Conservation (phyloP, 345 rosid species). For the Eucalyptus guilfoylei region DNA sequence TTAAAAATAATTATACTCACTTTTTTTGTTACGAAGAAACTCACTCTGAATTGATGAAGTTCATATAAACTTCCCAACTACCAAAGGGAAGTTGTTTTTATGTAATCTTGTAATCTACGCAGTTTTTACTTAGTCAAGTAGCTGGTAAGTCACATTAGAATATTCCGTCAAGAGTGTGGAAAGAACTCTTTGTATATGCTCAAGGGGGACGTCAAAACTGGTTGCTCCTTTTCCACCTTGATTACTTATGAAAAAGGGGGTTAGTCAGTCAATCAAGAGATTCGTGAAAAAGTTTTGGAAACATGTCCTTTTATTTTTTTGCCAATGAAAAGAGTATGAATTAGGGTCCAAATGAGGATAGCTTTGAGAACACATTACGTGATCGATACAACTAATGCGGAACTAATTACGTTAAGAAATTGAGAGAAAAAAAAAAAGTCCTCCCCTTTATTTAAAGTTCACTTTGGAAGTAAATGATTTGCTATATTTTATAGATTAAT, state of each 20-base stretch:
- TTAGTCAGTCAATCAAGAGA: background rate
- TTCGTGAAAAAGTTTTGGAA: background rate
- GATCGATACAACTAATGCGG: background rate
- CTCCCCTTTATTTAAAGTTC: background rate
- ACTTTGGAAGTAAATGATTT: background rate
- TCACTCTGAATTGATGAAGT: background rate
- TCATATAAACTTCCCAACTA: background rate
- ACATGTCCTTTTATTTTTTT: background rate
- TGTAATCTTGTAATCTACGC: background rate
- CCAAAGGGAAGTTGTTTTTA: background rate
- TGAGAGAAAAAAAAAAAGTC: background rate
- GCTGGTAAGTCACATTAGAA: background rate
- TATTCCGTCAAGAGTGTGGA: background rate
- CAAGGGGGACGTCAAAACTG: background rate
- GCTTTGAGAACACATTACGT: background rate
- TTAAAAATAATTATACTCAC: too few species aligned
- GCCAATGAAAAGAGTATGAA: background rate
- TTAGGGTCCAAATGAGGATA: background rate
- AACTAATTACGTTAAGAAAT: background rate
- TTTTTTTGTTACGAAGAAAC: background rate
- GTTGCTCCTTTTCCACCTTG: background rate
- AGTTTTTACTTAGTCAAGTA: background rate
- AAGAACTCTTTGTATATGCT: background rate
- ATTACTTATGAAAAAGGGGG: background rate
- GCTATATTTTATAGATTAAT: background rate